Base-by-base conservation (phyloP, 306 rosid genomes). In the Citrullus amarus region DNA sequence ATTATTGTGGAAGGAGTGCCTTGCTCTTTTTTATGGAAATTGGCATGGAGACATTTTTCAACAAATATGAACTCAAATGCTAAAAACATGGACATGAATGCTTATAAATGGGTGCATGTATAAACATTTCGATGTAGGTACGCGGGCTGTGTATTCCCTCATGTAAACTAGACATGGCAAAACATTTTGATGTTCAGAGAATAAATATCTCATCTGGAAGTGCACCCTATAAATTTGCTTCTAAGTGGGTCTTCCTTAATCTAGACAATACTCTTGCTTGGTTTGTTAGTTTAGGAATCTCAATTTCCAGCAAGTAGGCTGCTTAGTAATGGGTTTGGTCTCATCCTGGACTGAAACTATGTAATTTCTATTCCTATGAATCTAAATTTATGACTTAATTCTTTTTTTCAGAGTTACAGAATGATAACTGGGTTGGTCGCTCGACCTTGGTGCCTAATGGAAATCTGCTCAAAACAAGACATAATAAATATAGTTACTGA, bases 381-480 rank as follows among this genome's bases (percentile, higher is more conserved):
- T 48, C 13, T 48, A 48, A 39, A 44, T 44, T 46, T 48, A 48
- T 48, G 54, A 48, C 17, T 48, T 13, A 12, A 3, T 4, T 48
- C 78, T 71, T 84, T 62, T 71, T 81, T 80, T 80, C 97, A 92
- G 99, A 93, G 82, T 55, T 95, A 91, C 67, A 83, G 97, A 80
- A 68, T 87, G 86, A 83, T 92, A 63, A 81, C 92, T 78, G 99
- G 97, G 78, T 84, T 95, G 85, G 96, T 89, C 62, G 82, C 88
- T 77, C 97, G 96, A 77, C 83, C 96, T 4, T 92, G 97, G 97
- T 92, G 93, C 85, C 88, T 95, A 80, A 76, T 86, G 89, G 99
- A 95, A 86, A 90, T 92, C 81, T 92, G 90, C 87, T 91, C 97
- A 62, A 89, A 86, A 70, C 91, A 82, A 80, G 97, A 95, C 79